These are phyloP conservation scores for Nyctanthes arbortristis DNA, from an alignment of 257 asterid genomes.

Conservation along the genomic window DNA sequence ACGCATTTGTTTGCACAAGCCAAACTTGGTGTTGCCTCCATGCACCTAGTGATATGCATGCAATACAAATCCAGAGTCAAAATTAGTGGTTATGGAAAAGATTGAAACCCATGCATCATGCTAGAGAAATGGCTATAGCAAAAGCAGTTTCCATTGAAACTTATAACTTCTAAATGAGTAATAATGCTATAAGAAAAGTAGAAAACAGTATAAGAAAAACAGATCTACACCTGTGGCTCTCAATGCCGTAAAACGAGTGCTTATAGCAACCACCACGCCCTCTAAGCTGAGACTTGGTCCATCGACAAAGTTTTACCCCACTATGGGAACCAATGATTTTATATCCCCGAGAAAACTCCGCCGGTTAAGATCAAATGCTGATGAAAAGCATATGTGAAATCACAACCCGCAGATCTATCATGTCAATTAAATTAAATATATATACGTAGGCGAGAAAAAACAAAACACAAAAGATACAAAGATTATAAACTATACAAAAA, in stretches of 20 bases:
- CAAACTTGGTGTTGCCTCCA: slow-evolving; percentile 99
- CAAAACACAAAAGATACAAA: not conserved
- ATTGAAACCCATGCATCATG: no score
- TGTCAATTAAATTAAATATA: not conserved
- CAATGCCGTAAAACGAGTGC: slow-evolving; percentile 96
- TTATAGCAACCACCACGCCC: slow-evolving; percentile 99
- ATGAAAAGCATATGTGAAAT: not conserved
- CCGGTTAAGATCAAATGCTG: slow-evolving; percentile 17
- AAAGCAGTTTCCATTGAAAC: no score
- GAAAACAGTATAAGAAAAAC: slow-evolving; percentile 24
- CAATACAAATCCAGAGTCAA: slow-evolving; percentile 6
- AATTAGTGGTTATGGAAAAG: no score
- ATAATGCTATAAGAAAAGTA: slow-evolving; percentile 6
- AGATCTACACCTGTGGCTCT: slow-evolving; percentile 77
- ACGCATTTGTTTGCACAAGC: slow-evolving; percentile 99
- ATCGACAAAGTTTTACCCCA: slow-evolving; percentile 97
- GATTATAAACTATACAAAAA: not conserved
- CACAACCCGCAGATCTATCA: not conserved
- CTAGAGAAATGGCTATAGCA: no score
- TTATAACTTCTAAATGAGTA: slow-evolving; percentile 5
- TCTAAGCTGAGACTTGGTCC: slow-evolving; percentile 98
- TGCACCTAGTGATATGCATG: slow-evolving; percentile 62
- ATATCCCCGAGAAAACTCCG: slow-evolving; percentile 66
- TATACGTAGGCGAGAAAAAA: no score
- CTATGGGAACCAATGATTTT: slow-evolving; percentile 96